phyloP scores from a whole-genome alignment of 148 eudicot species.

The Silene conica region DNA sequence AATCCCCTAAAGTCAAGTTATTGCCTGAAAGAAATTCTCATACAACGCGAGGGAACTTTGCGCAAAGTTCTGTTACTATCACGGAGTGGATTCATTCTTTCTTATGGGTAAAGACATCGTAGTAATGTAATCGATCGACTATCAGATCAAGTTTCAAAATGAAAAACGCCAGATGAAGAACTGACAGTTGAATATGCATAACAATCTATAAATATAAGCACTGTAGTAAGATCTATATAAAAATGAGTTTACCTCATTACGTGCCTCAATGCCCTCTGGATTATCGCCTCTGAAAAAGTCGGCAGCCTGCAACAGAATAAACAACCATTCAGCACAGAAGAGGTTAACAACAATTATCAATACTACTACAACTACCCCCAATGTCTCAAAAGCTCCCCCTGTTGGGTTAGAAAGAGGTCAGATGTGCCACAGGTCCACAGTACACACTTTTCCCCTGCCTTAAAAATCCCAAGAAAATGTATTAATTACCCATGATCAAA shows the following conservation, averaged over 20 bases:
- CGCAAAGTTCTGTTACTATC: no score
- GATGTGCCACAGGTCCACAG: background rate
- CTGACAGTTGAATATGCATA: background rate
- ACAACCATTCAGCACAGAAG: conserved; percentile 10
- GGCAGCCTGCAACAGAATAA: conserved; percentile 55
- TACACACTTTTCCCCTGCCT: background rate
- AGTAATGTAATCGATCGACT: background rate
- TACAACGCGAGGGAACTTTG: no score
- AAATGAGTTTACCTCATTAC: conserved; percentile 74
- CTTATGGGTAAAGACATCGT: no score
- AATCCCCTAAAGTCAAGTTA: no score
- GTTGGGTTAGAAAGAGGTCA: background rate
- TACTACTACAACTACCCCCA: background rate
- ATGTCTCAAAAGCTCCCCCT: background rate
- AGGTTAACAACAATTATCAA: background rate
- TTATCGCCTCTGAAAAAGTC: conserved; percentile 96
- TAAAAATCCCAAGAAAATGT: background rate
- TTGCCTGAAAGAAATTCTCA: no score
- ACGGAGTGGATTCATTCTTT: no score
- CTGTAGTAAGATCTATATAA: background rate
- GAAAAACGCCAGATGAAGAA: background rate
- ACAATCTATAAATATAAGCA: background rate
- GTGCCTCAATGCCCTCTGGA: conserved; percentile 96
- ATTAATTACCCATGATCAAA: background rate
- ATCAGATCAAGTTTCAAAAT: background rate